phyloP scores from a whole-genome alignment of 345 rosid genomes.

The Gynandropsis gynandra region DNA sequence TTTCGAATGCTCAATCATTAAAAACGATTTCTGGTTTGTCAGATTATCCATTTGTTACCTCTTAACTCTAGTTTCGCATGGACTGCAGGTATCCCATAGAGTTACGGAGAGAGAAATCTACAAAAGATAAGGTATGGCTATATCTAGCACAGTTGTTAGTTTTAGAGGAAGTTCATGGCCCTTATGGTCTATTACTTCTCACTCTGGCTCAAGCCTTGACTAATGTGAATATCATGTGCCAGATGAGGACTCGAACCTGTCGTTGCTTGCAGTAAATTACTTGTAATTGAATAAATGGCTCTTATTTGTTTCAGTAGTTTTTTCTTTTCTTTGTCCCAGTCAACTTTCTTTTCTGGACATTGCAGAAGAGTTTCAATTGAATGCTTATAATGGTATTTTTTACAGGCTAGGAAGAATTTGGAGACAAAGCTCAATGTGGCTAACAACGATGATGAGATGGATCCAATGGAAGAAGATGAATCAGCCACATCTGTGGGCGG shows the following conservation, averaged over 20 bases:
- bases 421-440: constrained; percentile 32
- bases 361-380: constrained; percentile 1
- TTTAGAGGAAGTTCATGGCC: no score
- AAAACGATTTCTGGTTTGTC: neutral
- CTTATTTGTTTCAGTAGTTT: neutral
- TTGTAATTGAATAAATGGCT: constrained; percentile 1
- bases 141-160: constrained; percentile 3
- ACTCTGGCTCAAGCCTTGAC: no score
- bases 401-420: constrained; percentile 58
- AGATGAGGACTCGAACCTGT: no score
- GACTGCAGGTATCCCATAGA: constrained; percentile 82
- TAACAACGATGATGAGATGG: constrained; percentile 30
- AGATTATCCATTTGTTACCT: neutral
- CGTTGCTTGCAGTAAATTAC: neutral
- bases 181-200: no score
- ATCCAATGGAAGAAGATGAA: constrained; percentile 36
- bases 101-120: constrained; percentile 80
- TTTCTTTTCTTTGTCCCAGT: neutral
- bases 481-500: constrained; percentile 30
- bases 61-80: constrained; percentile 11
- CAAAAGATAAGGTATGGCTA: constrained; percentile 73
- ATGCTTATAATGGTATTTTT: constrained; percentile 17
- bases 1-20: neutral
- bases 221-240: no score
- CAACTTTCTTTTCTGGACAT: constrained; percentile 2